Evolutionary conservation across 2,329 filamentous ascomycete genomes (phyloP).

Genomic region (Apiospora aurea): DNA sequence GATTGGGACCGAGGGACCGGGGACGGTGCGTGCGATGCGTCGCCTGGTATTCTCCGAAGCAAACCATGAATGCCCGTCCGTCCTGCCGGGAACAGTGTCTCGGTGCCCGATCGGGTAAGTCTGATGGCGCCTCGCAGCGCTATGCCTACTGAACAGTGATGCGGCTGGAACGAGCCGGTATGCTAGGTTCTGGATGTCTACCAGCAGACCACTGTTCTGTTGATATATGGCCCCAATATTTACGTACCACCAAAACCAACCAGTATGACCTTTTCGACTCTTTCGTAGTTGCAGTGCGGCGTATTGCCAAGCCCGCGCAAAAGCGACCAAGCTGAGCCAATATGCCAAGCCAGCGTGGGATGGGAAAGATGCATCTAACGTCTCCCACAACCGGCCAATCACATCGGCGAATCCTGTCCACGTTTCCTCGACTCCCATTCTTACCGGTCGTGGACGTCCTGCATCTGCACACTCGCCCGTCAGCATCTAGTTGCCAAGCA

Average conservation of each 20-base stretch:
- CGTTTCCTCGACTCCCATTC: slow-evolving; percentile 11
- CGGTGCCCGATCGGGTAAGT: not conserved
- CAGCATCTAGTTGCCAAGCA: not conserved
- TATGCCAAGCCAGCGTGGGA: slow-evolving; percentile 1
- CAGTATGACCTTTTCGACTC: not conserved
- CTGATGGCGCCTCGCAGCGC: not conserved
- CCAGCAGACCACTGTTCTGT: not conserved
- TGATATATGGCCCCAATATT: not conserved
- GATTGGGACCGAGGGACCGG: not conserved
- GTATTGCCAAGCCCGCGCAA: not conserved
- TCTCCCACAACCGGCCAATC: not conserved
- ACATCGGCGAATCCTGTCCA: slow-evolving; percentile 1
- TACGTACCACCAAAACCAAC: not conserved
- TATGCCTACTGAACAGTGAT: not conserved
- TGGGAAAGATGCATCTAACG: slow-evolving; percentile 14
- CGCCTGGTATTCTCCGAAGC: not conserved
- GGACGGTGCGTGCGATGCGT: not conserved
- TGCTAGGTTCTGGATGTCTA: not conserved
- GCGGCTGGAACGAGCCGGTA: no score
- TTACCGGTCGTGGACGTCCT: not conserved
- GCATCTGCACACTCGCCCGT: not conserved
- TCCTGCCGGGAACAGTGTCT: not conserved
- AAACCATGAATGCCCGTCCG: not conserved
- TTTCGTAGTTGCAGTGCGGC: not conserved
- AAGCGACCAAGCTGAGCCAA: slow-evolving; percentile 14